A percentile compares a stretch with the other conserved stretches of the same genome.
These are phyloP conservation scores for Rhododendron simsii DNA, from an alignment of 148 eudicot genomes.

Conservation along the genomic window DNA sequence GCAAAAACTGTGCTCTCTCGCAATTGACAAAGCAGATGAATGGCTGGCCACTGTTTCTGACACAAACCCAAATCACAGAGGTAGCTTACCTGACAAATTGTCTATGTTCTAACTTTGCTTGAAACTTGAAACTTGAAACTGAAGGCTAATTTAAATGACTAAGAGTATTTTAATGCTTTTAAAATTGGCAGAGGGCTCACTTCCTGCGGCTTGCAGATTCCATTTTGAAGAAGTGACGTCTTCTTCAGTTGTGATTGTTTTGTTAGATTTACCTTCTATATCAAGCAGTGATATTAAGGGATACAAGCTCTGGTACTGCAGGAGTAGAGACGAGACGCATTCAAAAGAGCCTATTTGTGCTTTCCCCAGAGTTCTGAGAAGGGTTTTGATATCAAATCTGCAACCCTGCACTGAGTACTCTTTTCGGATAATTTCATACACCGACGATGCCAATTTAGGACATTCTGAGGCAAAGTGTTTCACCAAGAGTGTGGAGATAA, in stretches of 20 bases:
- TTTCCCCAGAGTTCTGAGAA: constrained; percentile 55
- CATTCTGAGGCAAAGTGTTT: constrained; percentile 87
- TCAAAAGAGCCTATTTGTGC: constrained; percentile 53
- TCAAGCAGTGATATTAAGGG: constrained; percentile 51
- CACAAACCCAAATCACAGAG: constrained; percentile 29
- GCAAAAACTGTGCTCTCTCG: constrained; percentile 73
- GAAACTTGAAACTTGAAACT: neutral
- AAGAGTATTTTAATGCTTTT: neutral
- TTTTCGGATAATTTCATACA: constrained; percentile 65
- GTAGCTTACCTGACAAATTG: constrained; percentile 24
- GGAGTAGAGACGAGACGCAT: constrained; percentile 43
- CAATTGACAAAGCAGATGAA: constrained; percentile 74
- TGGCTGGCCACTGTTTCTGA: constrained; percentile 45
- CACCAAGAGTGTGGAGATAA: constrained; percentile 63
- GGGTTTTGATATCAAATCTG: constrained; percentile 54
- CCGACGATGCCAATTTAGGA: constrained; percentile 70
- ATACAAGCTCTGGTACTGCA: constrained; percentile 86
- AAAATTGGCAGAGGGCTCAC: constrained; percentile 67
- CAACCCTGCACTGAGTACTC: constrained; percentile 89
- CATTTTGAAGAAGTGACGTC: constrained; percentile 73
- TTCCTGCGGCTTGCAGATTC: constrained; percentile 91
- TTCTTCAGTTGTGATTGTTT: constrained; percentile 60
- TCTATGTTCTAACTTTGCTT: constrained; percentile 8
- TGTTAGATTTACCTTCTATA: constrained; percentile 54
- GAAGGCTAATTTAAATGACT: neutral